These are phyloP conservation scores for Scutellaria baicalensis DNA, from an alignment of 257 asterid genomes.

Conservation along the genomic window DNA sequence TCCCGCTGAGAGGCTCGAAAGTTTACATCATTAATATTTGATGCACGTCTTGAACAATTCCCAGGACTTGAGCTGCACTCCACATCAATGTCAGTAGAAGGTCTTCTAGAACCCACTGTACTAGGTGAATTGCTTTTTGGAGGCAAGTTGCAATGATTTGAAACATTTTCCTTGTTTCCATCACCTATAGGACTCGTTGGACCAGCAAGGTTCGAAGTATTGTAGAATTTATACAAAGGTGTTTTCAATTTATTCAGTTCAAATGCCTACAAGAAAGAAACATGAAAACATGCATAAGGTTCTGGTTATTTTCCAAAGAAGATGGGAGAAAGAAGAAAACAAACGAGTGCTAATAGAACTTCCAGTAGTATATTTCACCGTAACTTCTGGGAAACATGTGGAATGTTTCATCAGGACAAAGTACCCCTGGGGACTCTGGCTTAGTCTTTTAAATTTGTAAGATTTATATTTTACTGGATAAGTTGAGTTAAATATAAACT, in stretches of 20 bases:
- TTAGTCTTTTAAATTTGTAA: not conserved
- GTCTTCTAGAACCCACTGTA: conserved; percentile 40
- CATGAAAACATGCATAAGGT: not conserved
- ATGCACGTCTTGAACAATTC: conserved; percentile 40
- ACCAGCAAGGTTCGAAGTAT: conserved; percentile 44
- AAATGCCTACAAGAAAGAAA: conserved; percentile 40
- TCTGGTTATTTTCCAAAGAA: not conserved
- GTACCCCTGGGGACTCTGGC: not conserved
- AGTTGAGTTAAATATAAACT: not conserved
- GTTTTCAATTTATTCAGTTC: conserved; percentile 74
- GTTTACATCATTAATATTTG: conserved; percentile 44
- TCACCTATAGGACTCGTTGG: conserved; percentile 32
- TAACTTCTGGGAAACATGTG: not conserved
- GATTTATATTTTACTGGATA: not conserved
- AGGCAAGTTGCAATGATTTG: conserved; percentile 47
- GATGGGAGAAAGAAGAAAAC: not conserved
- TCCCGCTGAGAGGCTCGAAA: conserved; percentile 34
- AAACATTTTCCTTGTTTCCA: conserved; percentile 56
- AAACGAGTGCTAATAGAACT: not conserved
- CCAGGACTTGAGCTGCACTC: conserved; percentile 42
- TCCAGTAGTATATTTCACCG: not conserved
- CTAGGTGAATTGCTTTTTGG: conserved; percentile 65
- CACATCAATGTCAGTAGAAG: conserved; percentile 46
- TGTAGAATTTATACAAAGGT: conserved; percentile 65
- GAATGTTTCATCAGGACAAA: not conserved